Evolutionary conservation across 306 rosid genomes (phyloP).

Genomic region (Vicia faba): DNA sequence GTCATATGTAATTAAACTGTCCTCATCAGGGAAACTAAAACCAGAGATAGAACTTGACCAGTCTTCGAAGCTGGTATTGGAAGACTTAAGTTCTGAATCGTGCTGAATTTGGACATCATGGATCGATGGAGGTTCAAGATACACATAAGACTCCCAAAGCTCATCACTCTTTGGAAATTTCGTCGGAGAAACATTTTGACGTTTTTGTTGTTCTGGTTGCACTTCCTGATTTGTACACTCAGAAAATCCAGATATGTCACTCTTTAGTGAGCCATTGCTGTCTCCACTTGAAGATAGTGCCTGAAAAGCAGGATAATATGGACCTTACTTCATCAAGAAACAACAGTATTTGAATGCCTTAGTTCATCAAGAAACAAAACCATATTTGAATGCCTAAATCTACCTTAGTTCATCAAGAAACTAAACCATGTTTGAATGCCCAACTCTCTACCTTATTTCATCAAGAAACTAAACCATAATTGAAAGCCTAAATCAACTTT

Average conservation of each 20-base stretch:
- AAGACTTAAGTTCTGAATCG: slow-evolving; percentile 36
- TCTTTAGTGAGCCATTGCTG: slow-evolving; percentile 19
- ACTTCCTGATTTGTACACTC: slow-evolving; percentile 31
- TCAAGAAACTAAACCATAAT: slow-evolving; percentile 17
- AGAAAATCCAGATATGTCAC: slow-evolving; percentile 40
- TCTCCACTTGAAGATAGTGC: slow-evolving; percentile 32
- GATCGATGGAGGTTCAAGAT: background rate
- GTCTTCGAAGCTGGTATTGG: slow-evolving; percentile 31
- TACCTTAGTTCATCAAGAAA: background rate
- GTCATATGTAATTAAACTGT: slow-evolving; percentile 56
- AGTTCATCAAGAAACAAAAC: background rate
- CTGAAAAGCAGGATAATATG: slow-evolving; percentile 43
- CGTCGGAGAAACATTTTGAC: background rate
- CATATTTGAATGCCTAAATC: background rate
- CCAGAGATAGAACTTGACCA: slow-evolving; percentile 33
- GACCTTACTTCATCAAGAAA: slow-evolving; percentile 1
- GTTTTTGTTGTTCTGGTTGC: slow-evolving; percentile 26
- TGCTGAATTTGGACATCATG: slow-evolving; percentile 29
- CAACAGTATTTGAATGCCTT: background rate
- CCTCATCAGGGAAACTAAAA: slow-evolving; percentile 60
- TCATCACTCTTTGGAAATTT: background rate
- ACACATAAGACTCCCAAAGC: background rate
- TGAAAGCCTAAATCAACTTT: slow-evolving; percentile 19
- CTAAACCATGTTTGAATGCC: slow-evolving; percentile 4
- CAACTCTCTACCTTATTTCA: slow-evolving; percentile 24